phyloP scores from a whole-genome alignment of 176 grass and related monocot genomes.

The Triticum dicoccoides region DNA sequence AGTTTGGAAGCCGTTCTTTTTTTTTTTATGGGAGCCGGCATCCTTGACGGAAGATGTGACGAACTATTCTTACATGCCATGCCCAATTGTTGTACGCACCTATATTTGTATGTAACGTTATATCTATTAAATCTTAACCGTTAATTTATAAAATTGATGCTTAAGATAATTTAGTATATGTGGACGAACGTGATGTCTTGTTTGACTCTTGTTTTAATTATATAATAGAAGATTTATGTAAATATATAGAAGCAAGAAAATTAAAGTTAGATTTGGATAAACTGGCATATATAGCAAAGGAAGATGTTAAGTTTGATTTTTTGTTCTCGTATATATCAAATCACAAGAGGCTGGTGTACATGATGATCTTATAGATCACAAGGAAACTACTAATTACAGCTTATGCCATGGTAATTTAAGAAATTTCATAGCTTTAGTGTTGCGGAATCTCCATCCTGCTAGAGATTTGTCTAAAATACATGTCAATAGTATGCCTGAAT shows the following conservation, averaged over 20 bases:
- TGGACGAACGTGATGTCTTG: too few species aligned
- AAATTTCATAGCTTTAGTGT: not conserved
- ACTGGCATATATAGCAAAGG: not conserved
- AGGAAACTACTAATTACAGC: not conserved
- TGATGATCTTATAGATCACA: not conserved
- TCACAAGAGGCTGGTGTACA: not conserved
- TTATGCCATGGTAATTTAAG: not conserved
- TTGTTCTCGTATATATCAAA: not conserved
- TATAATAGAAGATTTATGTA: not conserved
- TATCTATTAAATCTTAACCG: too few species aligned
- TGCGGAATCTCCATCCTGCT: not conserved
- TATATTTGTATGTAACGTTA: too few species aligned
- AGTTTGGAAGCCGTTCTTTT: too few species aligned
- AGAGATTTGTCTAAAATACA: not conserved
- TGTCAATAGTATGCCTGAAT: not conserved
- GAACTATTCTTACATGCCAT: too few species aligned
- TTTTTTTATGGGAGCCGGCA: too few species aligned
- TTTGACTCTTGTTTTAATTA: too few species aligned
- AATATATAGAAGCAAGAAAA: not conserved
- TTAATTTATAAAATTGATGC: too few species aligned
- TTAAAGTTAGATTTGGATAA: not conserved
- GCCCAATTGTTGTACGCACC: too few species aligned
- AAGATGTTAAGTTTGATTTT: not conserved
- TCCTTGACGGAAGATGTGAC: too few species aligned
- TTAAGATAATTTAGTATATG: too few species aligned